Evolutionary conservation across 768 basidiomycete species (phyloP), one percentile per base, ranked within the genome.

Genomic region (Naganishia vaughanmartiniae): DNA sequence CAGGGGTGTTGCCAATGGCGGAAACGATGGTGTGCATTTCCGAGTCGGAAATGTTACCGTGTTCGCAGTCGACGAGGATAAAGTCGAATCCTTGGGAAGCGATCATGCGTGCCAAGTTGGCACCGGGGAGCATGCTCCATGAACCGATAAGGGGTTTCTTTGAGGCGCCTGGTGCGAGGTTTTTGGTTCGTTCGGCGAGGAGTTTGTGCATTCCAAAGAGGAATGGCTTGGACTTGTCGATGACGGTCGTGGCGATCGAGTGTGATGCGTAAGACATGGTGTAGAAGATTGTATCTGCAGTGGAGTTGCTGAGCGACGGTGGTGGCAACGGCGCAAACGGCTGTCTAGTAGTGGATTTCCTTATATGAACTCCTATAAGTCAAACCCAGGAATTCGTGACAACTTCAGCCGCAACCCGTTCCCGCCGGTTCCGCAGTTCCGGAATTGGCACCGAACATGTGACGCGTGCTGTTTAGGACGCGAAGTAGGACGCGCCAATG

Each of bases 21-120:
- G 71, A 57, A n/a, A 78, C 74, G 36, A 69, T 57, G 28, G 33
- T 30, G 73, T 78, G 77, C 77, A 78, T 78, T 55, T 73, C 69
- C 0, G 55, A 70, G 57, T 78, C 77, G 31, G 70, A 73, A 51
- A 78, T 75, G 67, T 78, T 69, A 26, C 77, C 77, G 65, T 76
- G 76, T 65, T 77, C 74, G 28, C 65, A 65, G 46, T 74, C 73
- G 24, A 74, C 58, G 39, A 75, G 67, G 39, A 75, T 68, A 54
- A 71, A 75, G 53, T 75, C 74, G 46, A 67, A 75, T 2, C 72
- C 74, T 54, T 71, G 65, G 39, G 53, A 54, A n/a, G 74, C 74
- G 21, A 69, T 69, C 72, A 73, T 70, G 39, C 74, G 58, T 10
- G 74, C 74, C 12, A 75, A 48, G 45, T 70, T 71, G 15, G 69